phyloP scores from a whole-genome alignment of 768 basidiomycete genomes.

The Russula griseocarnosa region DNA sequence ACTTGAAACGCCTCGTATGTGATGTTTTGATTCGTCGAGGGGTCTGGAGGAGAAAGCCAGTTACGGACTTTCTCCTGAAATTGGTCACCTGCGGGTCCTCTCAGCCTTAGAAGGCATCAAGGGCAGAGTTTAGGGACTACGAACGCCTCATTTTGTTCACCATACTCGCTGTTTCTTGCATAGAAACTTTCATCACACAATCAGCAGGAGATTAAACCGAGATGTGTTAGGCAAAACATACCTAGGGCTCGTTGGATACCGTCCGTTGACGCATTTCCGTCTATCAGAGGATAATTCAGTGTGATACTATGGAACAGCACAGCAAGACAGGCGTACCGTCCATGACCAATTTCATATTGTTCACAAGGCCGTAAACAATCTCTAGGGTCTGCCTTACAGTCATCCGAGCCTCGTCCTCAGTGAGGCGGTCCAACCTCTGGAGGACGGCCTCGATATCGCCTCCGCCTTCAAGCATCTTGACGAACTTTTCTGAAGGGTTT shows the following conservation, averaged over 20 bases:
- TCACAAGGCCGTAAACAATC: conserved; percentile 12
- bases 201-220: neutral
- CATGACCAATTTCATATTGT: conserved; percentile 15
- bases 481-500: neutral
- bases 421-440: conserved; percentile 15
- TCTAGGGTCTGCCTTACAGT: conserved; percentile 9
- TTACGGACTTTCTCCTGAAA: neutral
- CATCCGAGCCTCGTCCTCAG: conserved; percentile 7
- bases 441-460: conserved; percentile 7
- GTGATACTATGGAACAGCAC: neutral
- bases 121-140: neutral
- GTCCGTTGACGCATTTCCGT: neutral
- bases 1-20: neutral
- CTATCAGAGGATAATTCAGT: neutral
- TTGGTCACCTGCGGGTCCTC: neutral
- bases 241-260: neutral
- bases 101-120: neutral
- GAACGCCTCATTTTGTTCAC: conserved; percentile 10
- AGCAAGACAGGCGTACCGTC: neutral
- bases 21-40: neutral
- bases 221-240: neutral
- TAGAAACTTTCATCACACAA: neutral
- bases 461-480: neutral
- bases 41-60: conserved; percentile 11
- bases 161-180: neutral